Evolutionary conservation across 2,329 filamentous ascomycete genomes (phyloP).

Genomic region (Tolypocladium album): DNA sequence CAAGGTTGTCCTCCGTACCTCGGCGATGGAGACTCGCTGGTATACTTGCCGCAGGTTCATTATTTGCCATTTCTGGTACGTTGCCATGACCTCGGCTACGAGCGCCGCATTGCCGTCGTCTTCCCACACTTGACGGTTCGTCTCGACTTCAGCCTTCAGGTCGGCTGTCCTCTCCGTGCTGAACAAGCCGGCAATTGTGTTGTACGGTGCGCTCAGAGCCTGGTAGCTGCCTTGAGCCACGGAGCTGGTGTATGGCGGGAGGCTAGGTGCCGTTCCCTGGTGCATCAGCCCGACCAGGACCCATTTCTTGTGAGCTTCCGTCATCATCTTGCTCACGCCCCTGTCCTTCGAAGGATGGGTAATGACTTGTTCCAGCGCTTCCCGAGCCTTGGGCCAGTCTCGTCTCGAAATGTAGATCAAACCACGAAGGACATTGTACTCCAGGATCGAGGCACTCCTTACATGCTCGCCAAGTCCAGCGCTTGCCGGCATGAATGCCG

Average conservation of each 20-base stretch:
- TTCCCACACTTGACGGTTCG: slow-evolving; percentile 47
- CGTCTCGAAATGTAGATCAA: slow-evolving; percentile 51
- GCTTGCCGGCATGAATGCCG: slow-evolving; percentile 47
- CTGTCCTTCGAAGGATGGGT: slow-evolving; percentile 54
- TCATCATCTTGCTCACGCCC: slow-evolving; percentile 65
- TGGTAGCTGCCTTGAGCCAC: slow-evolving; percentile 45
- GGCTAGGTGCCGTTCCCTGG: slow-evolving; percentile 44
- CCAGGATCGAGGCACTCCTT: slow-evolving; percentile 42
- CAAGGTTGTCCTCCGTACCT: slow-evolving; percentile 39
- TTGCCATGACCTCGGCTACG: slow-evolving; percentile 55
- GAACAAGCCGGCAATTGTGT: slow-evolving; percentile 59
- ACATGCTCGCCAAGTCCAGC: slow-evolving; percentile 48
- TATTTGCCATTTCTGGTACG: slow-evolving; percentile 68
- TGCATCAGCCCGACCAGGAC: slow-evolving; percentile 64
- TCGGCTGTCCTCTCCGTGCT: slow-evolving; percentile 39
- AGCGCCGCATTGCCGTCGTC: slow-evolving; percentile 66
- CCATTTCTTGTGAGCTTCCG: slow-evolving; percentile 90
- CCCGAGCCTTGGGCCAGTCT: slow-evolving; percentile 51
- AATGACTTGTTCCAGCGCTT: slow-evolving; percentile 54
- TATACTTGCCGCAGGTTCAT: slow-evolving; percentile 65
- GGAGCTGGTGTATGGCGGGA: slow-evolving; percentile 45
- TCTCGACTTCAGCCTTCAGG: slow-evolving; percentile 54
- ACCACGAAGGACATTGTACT: slow-evolving; percentile 57
- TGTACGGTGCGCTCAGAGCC: slow-evolving; percentile 57
- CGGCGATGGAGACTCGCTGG: slow-evolving; percentile 42